Conservation (phyloP, 768 basidiomycete species). For the Auriscalpium vulgare region DNA sequence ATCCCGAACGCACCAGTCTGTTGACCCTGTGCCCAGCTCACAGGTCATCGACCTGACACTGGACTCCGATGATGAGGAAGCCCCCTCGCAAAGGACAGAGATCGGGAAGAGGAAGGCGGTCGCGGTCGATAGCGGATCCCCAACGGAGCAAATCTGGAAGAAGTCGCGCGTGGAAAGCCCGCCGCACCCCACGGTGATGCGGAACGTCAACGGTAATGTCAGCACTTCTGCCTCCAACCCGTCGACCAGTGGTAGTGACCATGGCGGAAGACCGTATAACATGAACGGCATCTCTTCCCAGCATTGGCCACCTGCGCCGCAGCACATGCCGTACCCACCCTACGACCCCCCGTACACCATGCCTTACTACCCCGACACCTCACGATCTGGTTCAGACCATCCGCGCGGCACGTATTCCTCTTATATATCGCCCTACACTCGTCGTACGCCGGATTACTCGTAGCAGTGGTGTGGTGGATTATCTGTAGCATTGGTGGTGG, state of each 20-base stretch:
- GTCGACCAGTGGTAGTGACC: slow-evolving; percentile 7
- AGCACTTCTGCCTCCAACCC: slow-evolving; percentile 6
- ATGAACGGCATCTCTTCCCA: slow-evolving; percentile 9
- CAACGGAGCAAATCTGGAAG: slow-evolving; percentile 70
- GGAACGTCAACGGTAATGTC: slow-evolving; percentile 10
- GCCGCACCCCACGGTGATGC: slow-evolving; percentile 9
- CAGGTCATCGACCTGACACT: slow-evolving; percentile 80
- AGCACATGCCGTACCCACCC: slow-evolving; percentile 1
- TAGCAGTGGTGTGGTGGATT: no score
- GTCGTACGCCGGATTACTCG: no score
- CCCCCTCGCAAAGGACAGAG: slow-evolving; percentile 23
- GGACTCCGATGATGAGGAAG: slow-evolving; percentile 66
- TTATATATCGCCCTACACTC: no score
- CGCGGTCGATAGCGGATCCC: slow-evolving; percentile 36
- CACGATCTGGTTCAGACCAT: not conserved
- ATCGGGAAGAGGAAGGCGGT: slow-evolving; percentile 58
- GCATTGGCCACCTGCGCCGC: slow-evolving; percentile 4
- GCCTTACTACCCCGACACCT: slow-evolving; percentile 4
- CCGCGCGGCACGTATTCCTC: not conserved
- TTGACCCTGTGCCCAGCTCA: slow-evolving; percentile 7
- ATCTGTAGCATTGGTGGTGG: no score
- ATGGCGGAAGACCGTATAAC: slow-evolving; percentile 11
- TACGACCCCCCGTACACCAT: slow-evolving; percentile 2
- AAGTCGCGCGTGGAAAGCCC: slow-evolving; percentile 37
- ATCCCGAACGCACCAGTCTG: slow-evolving; percentile 26